phyloP scores from a whole-genome alignment of 2,329 filamentous ascomycete genomes.

The Xenoacremonium recifei region DNA sequence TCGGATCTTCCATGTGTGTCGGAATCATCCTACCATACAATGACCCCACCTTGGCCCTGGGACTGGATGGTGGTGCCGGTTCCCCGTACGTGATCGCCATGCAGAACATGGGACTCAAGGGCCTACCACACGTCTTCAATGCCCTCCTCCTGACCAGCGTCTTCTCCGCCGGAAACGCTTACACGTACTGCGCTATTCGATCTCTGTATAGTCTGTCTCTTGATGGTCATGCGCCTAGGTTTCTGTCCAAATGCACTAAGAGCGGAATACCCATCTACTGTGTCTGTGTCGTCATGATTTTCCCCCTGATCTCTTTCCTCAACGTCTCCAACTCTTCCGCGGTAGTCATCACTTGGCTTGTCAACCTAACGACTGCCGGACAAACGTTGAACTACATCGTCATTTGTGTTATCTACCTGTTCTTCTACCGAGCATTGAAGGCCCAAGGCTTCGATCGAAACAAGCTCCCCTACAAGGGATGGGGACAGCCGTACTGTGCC shows the following conservation, averaged over 20 bases:
- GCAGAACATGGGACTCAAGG: conserved; percentile 32
- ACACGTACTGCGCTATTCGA: conserved; percentile 48
- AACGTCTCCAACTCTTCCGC: conserved; percentile 40
- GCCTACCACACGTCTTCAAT: conserved; percentile 51
- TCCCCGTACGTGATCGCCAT: conserved; percentile 22
- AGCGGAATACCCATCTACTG: conserved; percentile 54
- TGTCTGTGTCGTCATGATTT: conserved; percentile 46
- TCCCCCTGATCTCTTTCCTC: conserved; percentile 45
- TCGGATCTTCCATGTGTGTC: conserved; percentile 45
- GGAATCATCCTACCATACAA: conserved; percentile 11
- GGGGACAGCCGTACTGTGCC: too few species aligned
- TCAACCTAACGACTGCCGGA: conserved; percentile 46
- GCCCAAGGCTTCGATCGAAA: conserved; percentile 44
- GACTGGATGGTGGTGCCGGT: conserved; percentile 8
- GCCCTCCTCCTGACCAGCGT: conserved; percentile 43
- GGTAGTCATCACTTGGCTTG: conserved; percentile 42
- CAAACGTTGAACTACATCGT: conserved; percentile 50
- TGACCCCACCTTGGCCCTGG: conserved; percentile 11
- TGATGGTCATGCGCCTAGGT: conserved; percentile 48
- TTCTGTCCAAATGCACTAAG: conserved; percentile 53
- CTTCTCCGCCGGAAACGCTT: too few species aligned
- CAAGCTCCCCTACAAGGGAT: conserved; percentile 50
- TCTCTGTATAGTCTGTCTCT: conserved; percentile 55
- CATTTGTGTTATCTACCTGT: conserved; percentile 56
- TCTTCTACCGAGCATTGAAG: conserved; percentile 54